Evolutionary conservation across 129 eudicot species (phyloP).

Genomic region (Flaveria bidentis): DNA sequence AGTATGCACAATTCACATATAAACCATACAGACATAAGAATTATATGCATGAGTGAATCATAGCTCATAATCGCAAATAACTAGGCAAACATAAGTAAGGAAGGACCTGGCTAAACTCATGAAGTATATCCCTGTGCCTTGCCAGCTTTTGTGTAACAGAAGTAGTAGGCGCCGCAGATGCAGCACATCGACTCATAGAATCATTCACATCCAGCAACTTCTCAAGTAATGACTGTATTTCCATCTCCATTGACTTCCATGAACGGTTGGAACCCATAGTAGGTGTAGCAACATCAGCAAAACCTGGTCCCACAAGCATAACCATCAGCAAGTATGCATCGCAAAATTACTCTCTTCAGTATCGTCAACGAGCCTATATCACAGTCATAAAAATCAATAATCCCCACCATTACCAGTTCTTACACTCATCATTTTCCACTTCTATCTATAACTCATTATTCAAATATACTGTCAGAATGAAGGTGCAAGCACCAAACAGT

Average conservation of each 20-base stretch:
- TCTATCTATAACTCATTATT: not conserved
- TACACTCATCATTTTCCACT: slow-evolving; percentile 21
- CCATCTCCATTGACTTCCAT: slow-evolving; percentile 99
- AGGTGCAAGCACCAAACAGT: not conserved
- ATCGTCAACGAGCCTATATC: not conserved
- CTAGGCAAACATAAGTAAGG: slow-evolving; percentile 23
- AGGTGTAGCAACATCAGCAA: slow-evolving; percentile 75
- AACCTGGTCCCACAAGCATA: slow-evolving; percentile 45
- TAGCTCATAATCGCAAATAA: slow-evolving; percentile 6
- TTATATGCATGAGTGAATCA: slow-evolving; percentile 1
- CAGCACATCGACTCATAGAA: slow-evolving; percentile 97
- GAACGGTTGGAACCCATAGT: slow-evolving; percentile 78
- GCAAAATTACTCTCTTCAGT: slow-evolving; percentile 2
- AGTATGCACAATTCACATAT: slow-evolving; percentile 9
- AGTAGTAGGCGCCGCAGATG: slow-evolving; percentile 86
- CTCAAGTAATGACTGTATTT: slow-evolving; percentile 92
- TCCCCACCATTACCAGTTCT: not conserved
- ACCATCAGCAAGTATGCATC: slow-evolving; percentile 26
- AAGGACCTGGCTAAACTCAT: slow-evolving; percentile 92
- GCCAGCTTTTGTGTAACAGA: slow-evolving; percentile 93
- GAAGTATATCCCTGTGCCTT: slow-evolving; percentile 95
- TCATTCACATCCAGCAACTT: slow-evolving; percentile 90
- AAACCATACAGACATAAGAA: not conserved
- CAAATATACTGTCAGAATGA: not conserved
- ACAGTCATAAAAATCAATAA: slow-evolving; percentile 5